A percentile compares a stretch with the other conserved stretches of the same genome.
Conservation (phyloP, 1,284 basidiomycete genomes). For the Apiotrichum brassicae region DNA sequence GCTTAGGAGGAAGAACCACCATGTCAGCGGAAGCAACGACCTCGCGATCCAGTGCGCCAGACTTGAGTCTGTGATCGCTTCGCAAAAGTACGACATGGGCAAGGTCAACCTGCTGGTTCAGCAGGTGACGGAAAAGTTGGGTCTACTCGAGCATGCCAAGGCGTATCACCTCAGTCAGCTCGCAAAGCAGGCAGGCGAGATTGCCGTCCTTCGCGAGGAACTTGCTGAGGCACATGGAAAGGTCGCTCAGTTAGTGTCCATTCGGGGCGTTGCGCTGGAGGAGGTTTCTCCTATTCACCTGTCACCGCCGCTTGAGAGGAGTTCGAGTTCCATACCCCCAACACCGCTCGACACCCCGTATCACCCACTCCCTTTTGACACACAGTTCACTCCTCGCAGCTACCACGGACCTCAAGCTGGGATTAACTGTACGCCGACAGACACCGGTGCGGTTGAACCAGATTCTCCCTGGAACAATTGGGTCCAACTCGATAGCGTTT, state of each 20-base stretch:
- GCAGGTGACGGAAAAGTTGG: not conserved
- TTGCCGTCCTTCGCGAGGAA: not conserved
- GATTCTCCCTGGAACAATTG: not conserved
- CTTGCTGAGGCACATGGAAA: not conserved
- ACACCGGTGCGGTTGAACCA: not conserved
- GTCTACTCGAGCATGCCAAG: not conserved
- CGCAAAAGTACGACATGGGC: not conserved
- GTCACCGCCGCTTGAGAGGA: not conserved
- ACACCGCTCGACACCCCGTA: not conserved
- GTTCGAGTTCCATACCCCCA: not conserved
- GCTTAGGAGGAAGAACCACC: not conserved
- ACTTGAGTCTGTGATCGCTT: not conserved
- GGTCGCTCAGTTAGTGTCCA: not conserved
- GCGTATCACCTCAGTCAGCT: not conserved
- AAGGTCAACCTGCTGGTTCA: not conserved
- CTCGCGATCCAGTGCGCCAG: not conserved
- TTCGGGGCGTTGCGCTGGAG: not conserved
- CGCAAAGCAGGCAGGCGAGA: not conserved
- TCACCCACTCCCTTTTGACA: not conserved
- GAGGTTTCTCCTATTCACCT: not conserved
- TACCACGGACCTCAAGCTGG: not conserved
- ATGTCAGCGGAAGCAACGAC: not conserved
- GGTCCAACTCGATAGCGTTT: not conserved
- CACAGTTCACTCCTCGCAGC: not conserved
- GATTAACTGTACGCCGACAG: not conserved